Base-by-base conservation (phyloP, 2,329 filamentous ascomycete species). In the Alternaria sp. region DNA sequence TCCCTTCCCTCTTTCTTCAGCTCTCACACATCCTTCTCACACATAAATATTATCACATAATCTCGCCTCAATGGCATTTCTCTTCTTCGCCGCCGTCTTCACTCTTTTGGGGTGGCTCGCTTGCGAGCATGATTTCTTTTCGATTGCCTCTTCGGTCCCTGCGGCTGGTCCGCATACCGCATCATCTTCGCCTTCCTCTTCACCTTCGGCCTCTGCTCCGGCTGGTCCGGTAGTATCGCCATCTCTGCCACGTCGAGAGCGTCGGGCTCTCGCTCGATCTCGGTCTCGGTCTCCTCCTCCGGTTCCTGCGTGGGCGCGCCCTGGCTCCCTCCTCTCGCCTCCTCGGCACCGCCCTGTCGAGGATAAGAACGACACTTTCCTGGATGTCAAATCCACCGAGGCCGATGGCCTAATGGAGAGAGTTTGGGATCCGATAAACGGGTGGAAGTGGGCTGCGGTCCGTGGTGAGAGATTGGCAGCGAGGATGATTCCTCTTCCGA, bases 1-100 rank as follows among this genome's bases (percentile, higher is more conserved):
- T 9, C 18, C 12, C 22, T 22, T 16, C 44, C 11, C 28, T 55
- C 28, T 51, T 36, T 47, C 57, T 59, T 28, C 46, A 55, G 51
- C 41, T 39, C 44, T 4, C 30, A 55, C 16, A 28, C 20, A 24
- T 38, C 44, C 18, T 22, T 51, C 39, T 38, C 22, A 20, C 28
- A 43, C 7, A 46, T 22, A 8, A 14, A 52, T 14, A 34, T 38
- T 26, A 49, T 28, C 44, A 42, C 34, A 43, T 22, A 38, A 12
- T 36, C 32, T n/a, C 3, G 30, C n/a, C 42, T 41, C 24, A 46
- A 60, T 56, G 57, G 57, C 48, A 39, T 47, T 60, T n/a, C 46
- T 60, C 44, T 51, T 60, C 47, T 56, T 51, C 18, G 12, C 41
- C 11, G 52, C 52, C 46, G 30, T 56, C 57, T 36, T 51, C 41